These are phyloP conservation scores for Physaria fendleri DNA, from an alignment of 345 rosid genomes.

Conservation along the genomic window DNA sequence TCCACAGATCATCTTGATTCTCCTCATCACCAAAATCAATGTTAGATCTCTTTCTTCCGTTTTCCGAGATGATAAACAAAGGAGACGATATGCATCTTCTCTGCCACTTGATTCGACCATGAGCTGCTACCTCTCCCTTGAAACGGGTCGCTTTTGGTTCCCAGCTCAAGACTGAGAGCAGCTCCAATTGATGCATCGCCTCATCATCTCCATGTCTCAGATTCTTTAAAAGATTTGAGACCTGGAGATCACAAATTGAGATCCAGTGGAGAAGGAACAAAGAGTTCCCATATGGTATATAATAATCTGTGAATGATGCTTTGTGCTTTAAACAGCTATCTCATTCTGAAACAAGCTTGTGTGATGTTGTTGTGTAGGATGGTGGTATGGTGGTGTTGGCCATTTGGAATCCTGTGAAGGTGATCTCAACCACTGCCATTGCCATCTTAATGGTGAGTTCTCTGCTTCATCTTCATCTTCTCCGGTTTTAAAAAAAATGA, in stretches of 20 bases:
- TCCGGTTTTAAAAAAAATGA: too few species aligned
- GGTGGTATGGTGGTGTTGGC: conserved; percentile 95
- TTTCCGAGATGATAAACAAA: conserved; percentile 21
- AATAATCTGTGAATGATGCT: neutral
- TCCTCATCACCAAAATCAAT: conserved; percentile 34
- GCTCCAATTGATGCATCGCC: conserved; percentile 63
- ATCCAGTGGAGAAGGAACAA: conserved; percentile 96
- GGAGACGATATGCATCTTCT: conserved; percentile 29
- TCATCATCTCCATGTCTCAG: conserved; percentile 58
- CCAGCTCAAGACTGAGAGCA: conserved; percentile 88
- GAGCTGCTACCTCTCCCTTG: conserved; percentile 83
- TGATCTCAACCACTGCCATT: conserved; percentile 52
- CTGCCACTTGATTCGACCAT: conserved; percentile 59
- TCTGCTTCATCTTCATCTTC: conserved; percentile 38
- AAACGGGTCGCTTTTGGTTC: conserved; percentile 74
- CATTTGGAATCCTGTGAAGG: conserved; percentile 90
- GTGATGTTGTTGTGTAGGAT: conserved; percentile 45
- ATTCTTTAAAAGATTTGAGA: conserved; percentile 57
- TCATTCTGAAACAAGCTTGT: conserved; percentile 6
- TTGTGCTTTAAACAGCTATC: neutral
- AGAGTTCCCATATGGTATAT: conserved; percentile 86
- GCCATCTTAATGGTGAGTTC: conserved; percentile 57
- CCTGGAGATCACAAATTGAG: conserved; percentile 91
- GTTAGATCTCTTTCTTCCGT: conserved; percentile 47
- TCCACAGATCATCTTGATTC: conserved; percentile 27